Evolutionary conservation across 805 yeast genomes (phyloP), one percentile per base, ranked within the genome.

Genomic region (Saturnispora halmiae): DNA sequence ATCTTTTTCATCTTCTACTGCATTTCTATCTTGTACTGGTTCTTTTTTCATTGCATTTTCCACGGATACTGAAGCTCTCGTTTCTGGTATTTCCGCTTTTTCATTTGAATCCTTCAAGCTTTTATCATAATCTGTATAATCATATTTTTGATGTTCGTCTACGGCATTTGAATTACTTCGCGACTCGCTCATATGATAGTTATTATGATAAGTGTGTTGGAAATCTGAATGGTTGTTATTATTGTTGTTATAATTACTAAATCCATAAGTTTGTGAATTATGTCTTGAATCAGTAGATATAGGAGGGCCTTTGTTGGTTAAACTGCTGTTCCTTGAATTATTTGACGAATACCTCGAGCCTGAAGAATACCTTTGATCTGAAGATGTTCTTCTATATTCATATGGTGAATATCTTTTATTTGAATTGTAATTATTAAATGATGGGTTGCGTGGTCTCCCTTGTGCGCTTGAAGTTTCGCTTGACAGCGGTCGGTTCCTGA

Each of bases 91-190:
- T 7, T 30, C 31, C 14, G 13, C 13, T 28, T 28, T 15, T 8
- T 6, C 31, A n/a, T 8, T 15, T 28, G 20, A 8, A 14, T 11
- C 33, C 19, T 15, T 9, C 15, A 15, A 15, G 16, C 36, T 15
- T 4, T 21, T 15, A 22, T 25, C 3, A 25, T 34, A 34, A 6
- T 11, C 36, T 4, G 18, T 34, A 14, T 24, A 25, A 24, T 22
- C 30, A 21, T 16, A 25, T 15, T n/a, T 21, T 21, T 9, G 27
- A 15, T 11, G 13, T 30, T 30, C 20, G 13, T 10, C 29, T 14
- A 13, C 26, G 15, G 27, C 27, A 18, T n/a, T 34, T 19, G 36
- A 21, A 32, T 34, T 25, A 34, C 36, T 21, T 16, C 20, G 36
- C 6, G 27, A 22, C n/a, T 24, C 29, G 25, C 19, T 32, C n/a